These are phyloP conservation scores for Chlorophyllum brunneum DNA, from an alignment of 768 basidiomycete species.

Conservation along the genomic window DNA sequence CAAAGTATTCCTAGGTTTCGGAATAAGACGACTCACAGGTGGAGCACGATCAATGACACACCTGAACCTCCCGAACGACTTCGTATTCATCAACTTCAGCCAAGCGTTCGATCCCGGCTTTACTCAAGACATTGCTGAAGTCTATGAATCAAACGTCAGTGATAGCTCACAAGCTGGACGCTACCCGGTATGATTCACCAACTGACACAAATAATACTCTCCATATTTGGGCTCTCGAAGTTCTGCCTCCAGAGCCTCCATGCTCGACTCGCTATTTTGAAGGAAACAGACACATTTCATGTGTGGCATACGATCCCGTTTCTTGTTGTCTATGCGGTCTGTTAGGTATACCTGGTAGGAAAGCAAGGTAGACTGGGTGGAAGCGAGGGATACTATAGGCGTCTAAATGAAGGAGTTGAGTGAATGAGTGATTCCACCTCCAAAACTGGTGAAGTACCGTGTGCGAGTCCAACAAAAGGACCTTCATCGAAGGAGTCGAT, in stretches of 20 bases:
- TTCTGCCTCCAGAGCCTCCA: slow-evolving; percentile 81
- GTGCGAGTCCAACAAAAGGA: slow-evolving; percentile 89
- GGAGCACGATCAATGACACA: slow-evolving; percentile 28
- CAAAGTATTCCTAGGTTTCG: slow-evolving; percentile 83
- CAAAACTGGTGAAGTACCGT: slow-evolving; percentile 53
- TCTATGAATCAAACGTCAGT: slow-evolving; percentile 43
- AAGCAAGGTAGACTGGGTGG: slow-evolving; percentile 89
- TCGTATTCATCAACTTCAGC: slow-evolving; percentile 96
- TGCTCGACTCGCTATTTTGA: slow-evolving; percentile 74
- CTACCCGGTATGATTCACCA: slow-evolving; percentile 52
- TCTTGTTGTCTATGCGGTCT: slow-evolving; percentile 93
- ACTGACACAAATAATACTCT: slow-evolving; percentile 99
- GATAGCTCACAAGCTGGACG: slow-evolving; percentile 10
- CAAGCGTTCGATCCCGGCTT: slow-evolving; percentile 85
- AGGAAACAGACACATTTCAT: slow-evolving; percentile 98
- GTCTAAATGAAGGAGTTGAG: slow-evolving; percentile 48
- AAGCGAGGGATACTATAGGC: slow-evolving; percentile 91
- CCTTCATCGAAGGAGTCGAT: slow-evolving; percentile 86
- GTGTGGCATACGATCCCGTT: slow-evolving; percentile 89
- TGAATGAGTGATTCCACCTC: slow-evolving; percentile 2
- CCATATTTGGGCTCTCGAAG: slow-evolving; percentile 90
- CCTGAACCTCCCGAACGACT: slow-evolving; percentile 96
- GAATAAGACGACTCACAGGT: slow-evolving; percentile 1
- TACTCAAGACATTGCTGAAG: slow-evolving; percentile 92
- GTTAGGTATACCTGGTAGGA: slow-evolving; percentile 98